Evolutionary conservation across 306 rosid species (phyloP), one percentile per base, ranked within the genome.

Genomic region (Pyrus bretschneideri): DNA sequence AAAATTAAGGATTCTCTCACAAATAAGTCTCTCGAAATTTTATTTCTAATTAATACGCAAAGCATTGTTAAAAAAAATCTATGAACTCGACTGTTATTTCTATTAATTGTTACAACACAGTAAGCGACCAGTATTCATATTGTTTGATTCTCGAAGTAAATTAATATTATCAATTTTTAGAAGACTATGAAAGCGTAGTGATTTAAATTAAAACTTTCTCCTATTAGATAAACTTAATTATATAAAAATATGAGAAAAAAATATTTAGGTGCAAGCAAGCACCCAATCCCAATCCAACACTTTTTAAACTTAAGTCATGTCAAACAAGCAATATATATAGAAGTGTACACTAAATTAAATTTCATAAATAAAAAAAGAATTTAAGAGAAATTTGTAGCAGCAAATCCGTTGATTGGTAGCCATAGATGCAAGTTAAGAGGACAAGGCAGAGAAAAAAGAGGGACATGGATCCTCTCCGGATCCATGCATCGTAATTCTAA

Each of bases 341-440:
- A 40, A 2, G 1, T 40, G 45, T 40, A 40, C 13, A 4, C 30
- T 13, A 69, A 38, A 30, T 49, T 44, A 69, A 45, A 58, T 30
- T 63, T 9, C 3, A 9, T 9, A 2, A 40, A 52, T 31, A 69
- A 78, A 67, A 80, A 63, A 18, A 27, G 69, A 70, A 29, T 38
- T 30, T 11, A 30, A 6, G 58, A 67, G 52, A 46, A 25, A 23
- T 52, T 69, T 40, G 70, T 0, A 67, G 74, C 67, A 55, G 46
- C 21, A 49, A 49, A 9, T 40, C 45, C 11, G 69, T 54, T 54
- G 31, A 51, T 75, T 78, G 75, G 35, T 59, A 79, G 83, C 70
- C 75, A 71, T 67, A 71, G 85, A 69, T 72, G 77, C 70, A 74
- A 81, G 77, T 89, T 80, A 80, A 81, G 86, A 92, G 80, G 90